Evolutionary conservation across 805 yeast genomes (phyloP).

Genomic region (Candida insectorum): DNA sequence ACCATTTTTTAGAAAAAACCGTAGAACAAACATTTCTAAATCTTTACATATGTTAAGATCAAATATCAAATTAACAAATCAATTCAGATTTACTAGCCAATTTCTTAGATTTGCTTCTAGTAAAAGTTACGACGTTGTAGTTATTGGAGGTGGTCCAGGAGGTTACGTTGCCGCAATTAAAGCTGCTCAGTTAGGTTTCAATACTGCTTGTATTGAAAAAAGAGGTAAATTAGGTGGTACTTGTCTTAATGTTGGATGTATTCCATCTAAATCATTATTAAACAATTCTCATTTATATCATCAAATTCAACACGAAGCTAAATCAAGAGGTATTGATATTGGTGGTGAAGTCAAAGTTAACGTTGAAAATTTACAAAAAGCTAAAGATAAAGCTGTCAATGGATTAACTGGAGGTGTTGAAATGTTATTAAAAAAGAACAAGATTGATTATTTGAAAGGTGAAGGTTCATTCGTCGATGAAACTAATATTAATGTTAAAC

Average conservation of each 20-base stretch:
- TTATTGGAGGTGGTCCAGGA: slow-evolving; percentile 99
- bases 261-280: slow-evolving; percentile 92
- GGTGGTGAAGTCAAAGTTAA: slow-evolving; percentile 69
- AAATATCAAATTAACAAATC: slow-evolving; percentile 3
- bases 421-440: slow-evolving; percentile 91
- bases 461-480: slow-evolving; percentile 84
- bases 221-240: slow-evolving; percentile 98
- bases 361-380: slow-evolving; percentile 77
- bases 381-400: slow-evolving; percentile 86
- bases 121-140: slow-evolving; percentile 77
- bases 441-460: slow-evolving; percentile 93
- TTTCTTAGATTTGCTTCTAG: slow-evolving; percentile 41
- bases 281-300: slow-evolving; percentile 95
- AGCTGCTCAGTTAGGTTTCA: slow-evolving; percentile 93
- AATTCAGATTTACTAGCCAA: slow-evolving; percentile 13
- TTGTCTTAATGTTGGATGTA: slow-evolving; percentile 98
- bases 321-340: slow-evolving; percentile 86
- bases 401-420: slow-evolving; percentile 94
- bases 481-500: slow-evolving; percentile 72
- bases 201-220: slow-evolving; percentile 96
- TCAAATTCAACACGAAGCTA: slow-evolving; percentile 80
- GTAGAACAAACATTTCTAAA: neutral
- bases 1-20: slow-evolving; percentile 8
- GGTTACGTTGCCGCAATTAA: slow-evolving; percentile 99
- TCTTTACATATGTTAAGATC: slow-evolving; percentile 21